Percentiles rank a stretch among this genome's conserved stretches.
These are phyloP conservation scores for Cordia subcordata DNA, from an alignment of 257 asterid genomes.

Conservation along the genomic window DNA sequence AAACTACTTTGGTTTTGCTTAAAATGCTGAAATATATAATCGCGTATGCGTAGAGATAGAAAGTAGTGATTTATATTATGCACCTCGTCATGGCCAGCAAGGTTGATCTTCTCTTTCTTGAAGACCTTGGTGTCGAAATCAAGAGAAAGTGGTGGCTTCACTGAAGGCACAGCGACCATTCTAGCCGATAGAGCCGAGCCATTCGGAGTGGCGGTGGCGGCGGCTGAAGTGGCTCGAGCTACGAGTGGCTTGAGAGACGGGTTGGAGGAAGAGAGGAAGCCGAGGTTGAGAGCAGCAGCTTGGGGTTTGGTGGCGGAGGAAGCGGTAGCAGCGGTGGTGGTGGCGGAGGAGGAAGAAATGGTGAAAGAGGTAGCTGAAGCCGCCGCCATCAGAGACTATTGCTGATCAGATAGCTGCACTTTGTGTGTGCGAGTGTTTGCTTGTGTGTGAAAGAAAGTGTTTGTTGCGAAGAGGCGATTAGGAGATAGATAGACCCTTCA, in stretches of 20 bases:
- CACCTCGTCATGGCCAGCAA: slow-evolving; percentile 91
- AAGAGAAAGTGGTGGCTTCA: slow-evolving; percentile 39
- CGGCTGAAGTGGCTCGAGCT: slow-evolving; percentile 20
- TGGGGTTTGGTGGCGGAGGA: slow-evolving; percentile 27
- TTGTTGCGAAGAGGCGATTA: slow-evolving; percentile 20
- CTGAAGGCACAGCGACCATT: slow-evolving; percentile 53
- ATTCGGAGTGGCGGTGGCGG: slow-evolving; percentile 16
- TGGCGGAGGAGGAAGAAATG: slow-evolving; percentile 23
- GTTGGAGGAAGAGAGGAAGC: slow-evolving; percentile 54
- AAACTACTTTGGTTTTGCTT: no score
- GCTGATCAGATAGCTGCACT: not conserved
- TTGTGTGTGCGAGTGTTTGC: not conserved
- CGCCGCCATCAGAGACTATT: slow-evolving; percentile 52
- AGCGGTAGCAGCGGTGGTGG: slow-evolving; percentile 16
- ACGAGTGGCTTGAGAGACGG: slow-evolving; percentile 46
- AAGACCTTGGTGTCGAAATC: slow-evolving; percentile 81
- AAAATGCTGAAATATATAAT: no score
- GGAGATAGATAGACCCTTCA: not conserved
- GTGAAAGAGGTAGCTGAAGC: slow-evolving; percentile 39
- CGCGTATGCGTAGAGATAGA: not conserved
- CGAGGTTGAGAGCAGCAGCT: slow-evolving; percentile 25
- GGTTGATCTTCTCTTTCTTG: slow-evolving; percentile 72
- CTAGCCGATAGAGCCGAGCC: slow-evolving; percentile 51
- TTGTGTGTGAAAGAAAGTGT: not conserved
- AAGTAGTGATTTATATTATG: not conserved